Base-by-base conservation (phyloP, 495 filamentous ascomycete genomes). In the Mytilinidion resinicola region DNA sequence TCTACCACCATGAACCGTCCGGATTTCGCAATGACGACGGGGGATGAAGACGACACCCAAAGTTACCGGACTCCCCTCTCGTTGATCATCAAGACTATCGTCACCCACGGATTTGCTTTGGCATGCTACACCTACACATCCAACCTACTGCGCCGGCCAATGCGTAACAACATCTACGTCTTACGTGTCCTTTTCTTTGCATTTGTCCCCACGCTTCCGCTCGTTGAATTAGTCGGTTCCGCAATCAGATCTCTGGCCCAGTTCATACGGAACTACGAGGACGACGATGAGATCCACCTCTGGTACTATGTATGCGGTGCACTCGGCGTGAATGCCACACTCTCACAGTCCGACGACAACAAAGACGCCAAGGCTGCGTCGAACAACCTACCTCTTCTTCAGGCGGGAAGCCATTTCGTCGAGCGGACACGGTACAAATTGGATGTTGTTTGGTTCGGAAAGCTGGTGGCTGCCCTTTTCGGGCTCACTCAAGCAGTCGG, bases 181-280 rank as follows among this genome's bases (percentile, higher is more conserved):
- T 39, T 60, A 30, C 58, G 58, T 11, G 15, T 60, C 17, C 58
- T 60, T 0, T 55, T 60, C 50, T 55, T 60, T 42, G 19, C 47
- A 11, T 60, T 60, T 44, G 58, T 60, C 1, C 58, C 58, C 14
- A 60, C 58, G 4, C 51, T 60, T 7, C 57, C 58, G 15, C 51
- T 60, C 17, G 58, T 60, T 3, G 58, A 55, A 25, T 6, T 60
- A 30, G 34, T 55, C 12, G 49, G 50, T 1, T 15, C 9, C 11
- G n/a, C 36, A 12, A 30, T 39, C 17, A 51, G 52, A 30, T 14
- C 51, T 10, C 33, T 60, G 14, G 17, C 55, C 14, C 42, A 60
- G 17, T 60, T 60, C 52, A 7, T 60, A 9, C 42, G 34, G n/a
- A 60, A 60, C 44, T 60, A 55, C 44, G 58, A 60, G 42, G 51